Conservation (phyloP, 106 monocot species). For the Vanilla planifolia region DNA sequence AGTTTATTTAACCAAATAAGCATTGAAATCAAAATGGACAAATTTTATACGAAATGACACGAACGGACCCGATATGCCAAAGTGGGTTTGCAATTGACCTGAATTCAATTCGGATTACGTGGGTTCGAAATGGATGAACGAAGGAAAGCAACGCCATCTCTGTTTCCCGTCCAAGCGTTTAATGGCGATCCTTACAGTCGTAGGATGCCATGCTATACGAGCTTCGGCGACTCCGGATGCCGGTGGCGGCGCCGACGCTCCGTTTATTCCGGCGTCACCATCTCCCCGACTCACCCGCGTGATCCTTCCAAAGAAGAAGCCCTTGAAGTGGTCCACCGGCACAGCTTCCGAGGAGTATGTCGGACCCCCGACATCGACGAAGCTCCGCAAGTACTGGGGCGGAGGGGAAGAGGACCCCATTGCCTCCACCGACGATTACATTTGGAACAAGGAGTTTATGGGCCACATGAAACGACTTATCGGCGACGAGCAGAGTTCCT, state of each 20-base stretch:
- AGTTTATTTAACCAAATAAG: too few species aligned
- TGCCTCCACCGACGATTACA: slow-evolving; percentile 83
- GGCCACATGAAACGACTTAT: slow-evolving; percentile 57
- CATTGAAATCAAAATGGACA: too few species aligned
- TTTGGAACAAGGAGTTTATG: slow-evolving; percentile 97
- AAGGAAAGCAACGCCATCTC: too few species aligned
- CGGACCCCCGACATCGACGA: slow-evolving; percentile 75
- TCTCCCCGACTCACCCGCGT: slow-evolving; percentile 44
- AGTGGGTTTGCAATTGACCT: too few species aligned
- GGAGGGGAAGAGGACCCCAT: slow-evolving; percentile 79
- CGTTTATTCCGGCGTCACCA: not conserved
- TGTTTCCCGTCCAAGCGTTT: not conserved
- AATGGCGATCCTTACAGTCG: slow-evolving; percentile 16
- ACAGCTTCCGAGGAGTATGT: slow-evolving; percentile 92
- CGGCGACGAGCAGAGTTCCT: slow-evolving; percentile 9
- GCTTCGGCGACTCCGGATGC: slow-evolving; percentile 12
- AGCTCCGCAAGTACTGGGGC: slow-evolving; percentile 93
- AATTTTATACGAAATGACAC: too few species aligned
- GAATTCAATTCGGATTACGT: too few species aligned
- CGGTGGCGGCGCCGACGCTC: not conserved
- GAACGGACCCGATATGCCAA: too few species aligned
- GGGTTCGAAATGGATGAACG: too few species aligned
- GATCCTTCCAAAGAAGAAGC: slow-evolving; percentile 77
- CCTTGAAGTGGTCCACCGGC: slow-evolving; percentile 86
- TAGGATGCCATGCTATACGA: slow-evolving; percentile 9